These are phyloP conservation scores for Boletus sp. DNA, from an alignment of 1,284 basidiomycete species.

Conservation along the genomic window DNA sequence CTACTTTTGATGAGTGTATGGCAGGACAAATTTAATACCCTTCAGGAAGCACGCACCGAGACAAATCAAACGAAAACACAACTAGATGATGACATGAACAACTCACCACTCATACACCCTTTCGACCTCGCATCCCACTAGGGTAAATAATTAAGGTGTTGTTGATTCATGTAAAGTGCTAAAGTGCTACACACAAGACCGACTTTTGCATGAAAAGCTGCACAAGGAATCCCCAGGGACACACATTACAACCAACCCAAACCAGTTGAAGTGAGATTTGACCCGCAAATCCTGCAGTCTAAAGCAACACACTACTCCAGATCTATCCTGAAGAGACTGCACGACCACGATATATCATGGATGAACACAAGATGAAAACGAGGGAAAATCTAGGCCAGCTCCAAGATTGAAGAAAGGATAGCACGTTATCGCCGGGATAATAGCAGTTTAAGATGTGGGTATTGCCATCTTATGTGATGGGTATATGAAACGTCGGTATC, in stretches of 20 bases:
- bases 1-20: too few relatives aligned
- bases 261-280: conserved; percentile 13
- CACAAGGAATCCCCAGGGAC: conserved; percentile 1
- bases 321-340: conserved; percentile 11
- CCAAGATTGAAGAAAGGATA: neutral
- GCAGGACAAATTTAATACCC: neutral
- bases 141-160: neutral
- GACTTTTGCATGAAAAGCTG: conserved; percentile 5
- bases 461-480: conserved; percentile 12
- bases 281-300: conserved; percentile 4
- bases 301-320: conserved; percentile 11
- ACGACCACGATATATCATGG: conserved; percentile 15
- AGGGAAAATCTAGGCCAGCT: conserved; percentile 13
- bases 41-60: neutral
- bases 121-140: neutral
- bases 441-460: conserved; percentile 7
- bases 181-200: conserved; percentile 13
- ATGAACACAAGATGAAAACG: conserved; percentile 16
- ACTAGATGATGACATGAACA: neutral
- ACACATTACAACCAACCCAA: conserved; percentile 8
- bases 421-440: conserved; percentile 27
- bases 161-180: conserved; percentile 5
- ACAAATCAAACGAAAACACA: neutral
- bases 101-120: neutral
- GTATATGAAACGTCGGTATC: conserved; percentile 6